A percentile compares a stretch with the other conserved stretches of the same genome.
Evolutionary conservation across 352 stramenopile species (phyloP).

Genomic region (Phytophthora pinifolia): DNA sequence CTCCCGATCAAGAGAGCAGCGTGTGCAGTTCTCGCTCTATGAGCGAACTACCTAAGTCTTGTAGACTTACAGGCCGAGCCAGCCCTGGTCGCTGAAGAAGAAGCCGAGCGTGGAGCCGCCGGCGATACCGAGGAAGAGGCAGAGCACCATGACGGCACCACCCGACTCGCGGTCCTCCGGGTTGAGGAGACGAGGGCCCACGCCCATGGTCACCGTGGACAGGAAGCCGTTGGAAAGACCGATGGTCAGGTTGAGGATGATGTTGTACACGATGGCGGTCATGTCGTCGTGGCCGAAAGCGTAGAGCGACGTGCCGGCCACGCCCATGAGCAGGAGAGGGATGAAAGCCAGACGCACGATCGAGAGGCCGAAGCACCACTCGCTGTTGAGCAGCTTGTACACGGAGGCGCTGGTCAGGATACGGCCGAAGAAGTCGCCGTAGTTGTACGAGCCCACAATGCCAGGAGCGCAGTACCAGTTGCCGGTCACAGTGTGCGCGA

Average conservation of each 20-base stretch:
- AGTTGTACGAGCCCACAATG: slow-evolving; percentile 64
- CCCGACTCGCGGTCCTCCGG: slow-evolving; percentile 58
- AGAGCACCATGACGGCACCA: slow-evolving; percentile 58
- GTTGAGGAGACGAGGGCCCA: slow-evolving; percentile 47
- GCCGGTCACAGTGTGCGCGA: slow-evolving; percentile 15
- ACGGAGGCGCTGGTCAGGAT: slow-evolving; percentile 45
- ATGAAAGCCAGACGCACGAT: slow-evolving; percentile 56
- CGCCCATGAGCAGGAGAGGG: slow-evolving; percentile 56
- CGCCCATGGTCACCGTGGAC: slow-evolving; percentile 65
- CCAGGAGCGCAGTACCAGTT: slow-evolving; percentile 57
- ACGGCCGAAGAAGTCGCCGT: slow-evolving; percentile 60
- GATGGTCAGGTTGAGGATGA: slow-evolving; percentile 51
- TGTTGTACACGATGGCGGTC: slow-evolving; percentile 38
- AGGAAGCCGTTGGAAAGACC: slow-evolving; percentile 55
- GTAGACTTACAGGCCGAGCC: slow-evolving; percentile 40
- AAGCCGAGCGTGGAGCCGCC: slow-evolving; percentile 51
- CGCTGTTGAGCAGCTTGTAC: slow-evolving; percentile 60
- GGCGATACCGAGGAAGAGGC: slow-evolving; percentile 55
- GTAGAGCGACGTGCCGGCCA: slow-evolving; percentile 54
- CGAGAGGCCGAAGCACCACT: slow-evolving; percentile 40
- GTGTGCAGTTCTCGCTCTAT: neutral
- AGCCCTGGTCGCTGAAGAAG: slow-evolving; percentile 49
- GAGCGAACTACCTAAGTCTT: too few relatives aligned
- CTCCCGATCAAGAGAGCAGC: too few relatives aligned
- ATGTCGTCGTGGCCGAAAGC: slow-evolving; percentile 38